phyloP scores from a whole-genome alignment of 1,139 yeast genomes.

The Groenewaldozyma auringiensis region DNA sequence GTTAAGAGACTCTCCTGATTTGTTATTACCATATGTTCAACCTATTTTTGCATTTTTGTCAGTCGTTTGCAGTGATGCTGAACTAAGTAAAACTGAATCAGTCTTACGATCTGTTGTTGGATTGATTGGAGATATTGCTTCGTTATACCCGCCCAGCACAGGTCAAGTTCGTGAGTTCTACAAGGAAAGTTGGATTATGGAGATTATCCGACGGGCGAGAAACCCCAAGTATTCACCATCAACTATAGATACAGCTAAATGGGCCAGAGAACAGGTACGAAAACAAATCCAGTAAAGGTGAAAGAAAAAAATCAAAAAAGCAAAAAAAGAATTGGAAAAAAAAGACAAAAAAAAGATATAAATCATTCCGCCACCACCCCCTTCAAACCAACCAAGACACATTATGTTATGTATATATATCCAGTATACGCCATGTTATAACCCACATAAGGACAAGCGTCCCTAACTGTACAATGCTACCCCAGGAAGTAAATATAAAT shows the following conservation, averaged over 20 bases:
- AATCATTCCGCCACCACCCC: no score
- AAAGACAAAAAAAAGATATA: neutral
- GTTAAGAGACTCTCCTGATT: constrained; percentile 58
- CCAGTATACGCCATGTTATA: neutral
- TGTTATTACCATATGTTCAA: constrained; percentile 55
- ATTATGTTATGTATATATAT: neutral
- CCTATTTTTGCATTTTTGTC: constrained; percentile 66
- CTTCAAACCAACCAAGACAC: no score
- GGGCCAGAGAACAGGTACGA: constrained; percentile 81
- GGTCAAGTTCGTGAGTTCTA: constrained; percentile 64
- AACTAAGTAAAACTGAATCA: constrained; percentile 52
- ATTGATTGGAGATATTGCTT: constrained; percentile 82
- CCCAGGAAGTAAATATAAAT: no score
- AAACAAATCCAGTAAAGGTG: neutral
- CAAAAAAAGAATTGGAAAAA: neutral
- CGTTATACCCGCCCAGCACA: constrained; percentile 65
- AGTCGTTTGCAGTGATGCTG: constrained; percentile 51
- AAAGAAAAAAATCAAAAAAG: neutral
- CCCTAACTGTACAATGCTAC: neutral
- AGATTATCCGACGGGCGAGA: constrained; percentile 68
- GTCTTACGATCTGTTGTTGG: constrained; percentile 79
- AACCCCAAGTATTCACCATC: constrained; percentile 48
- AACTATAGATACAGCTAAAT: constrained; percentile 84
- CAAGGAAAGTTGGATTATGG: constrained; percentile 68
- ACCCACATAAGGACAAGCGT: neutral